phyloP scores from a whole-genome alignment of 2,329 filamentous ascomycete genomes.

The Hypoxylon sp. region DNA sequence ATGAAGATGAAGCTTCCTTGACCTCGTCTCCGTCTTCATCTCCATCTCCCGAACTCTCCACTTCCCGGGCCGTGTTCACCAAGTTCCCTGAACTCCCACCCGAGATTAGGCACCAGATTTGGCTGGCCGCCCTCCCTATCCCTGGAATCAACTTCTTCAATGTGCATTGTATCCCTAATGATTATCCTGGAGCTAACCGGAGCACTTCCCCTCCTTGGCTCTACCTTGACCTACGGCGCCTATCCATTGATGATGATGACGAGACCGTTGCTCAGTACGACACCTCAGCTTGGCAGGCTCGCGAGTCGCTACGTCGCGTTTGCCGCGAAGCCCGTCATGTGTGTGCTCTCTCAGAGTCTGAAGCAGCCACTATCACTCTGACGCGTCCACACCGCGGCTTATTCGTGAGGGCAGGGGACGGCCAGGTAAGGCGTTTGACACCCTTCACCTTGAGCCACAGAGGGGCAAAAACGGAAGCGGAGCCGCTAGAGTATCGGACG shows the following conservation, averaged over 20 bases:
- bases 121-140: slow-evolving; percentile 46
- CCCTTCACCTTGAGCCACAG: slow-evolving; percentile 15
- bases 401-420: slow-evolving; percentile 51
- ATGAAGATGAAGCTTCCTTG: not conserved
- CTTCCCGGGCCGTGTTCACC: slow-evolving; percentile 36
- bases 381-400: slow-evolving; percentile 51
- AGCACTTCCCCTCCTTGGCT: slow-evolving; percentile 51
- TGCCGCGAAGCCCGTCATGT: slow-evolving; percentile 52
- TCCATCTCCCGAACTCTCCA: slow-evolving; percentile 16
- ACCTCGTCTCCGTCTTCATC: slow-evolving; percentile 23
- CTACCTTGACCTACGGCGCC: slow-evolving; percentile 53
- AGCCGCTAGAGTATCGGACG: slow-evolving; percentile 45
- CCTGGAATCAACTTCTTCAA: slow-evolving; percentile 56
- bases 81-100: slow-evolving; percentile 50
- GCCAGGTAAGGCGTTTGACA: slow-evolving; percentile 45
- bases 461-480: slow-evolving; percentile 6
- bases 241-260: slow-evolving; percentile 50
- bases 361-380: slow-evolving; percentile 45
- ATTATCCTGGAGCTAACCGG: slow-evolving; percentile 50
- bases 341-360: slow-evolving; percentile 44
- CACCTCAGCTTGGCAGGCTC: slow-evolving; percentile 52
- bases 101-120: slow-evolving; percentile 53
- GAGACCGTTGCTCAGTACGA: slow-evolving; percentile 50
- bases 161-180: slow-evolving; percentile 54
- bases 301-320: slow-evolving; percentile 43